Base-by-base conservation (phyloP, 1,284 basidiomycete genomes). In the Ustilago tritici region DNA sequence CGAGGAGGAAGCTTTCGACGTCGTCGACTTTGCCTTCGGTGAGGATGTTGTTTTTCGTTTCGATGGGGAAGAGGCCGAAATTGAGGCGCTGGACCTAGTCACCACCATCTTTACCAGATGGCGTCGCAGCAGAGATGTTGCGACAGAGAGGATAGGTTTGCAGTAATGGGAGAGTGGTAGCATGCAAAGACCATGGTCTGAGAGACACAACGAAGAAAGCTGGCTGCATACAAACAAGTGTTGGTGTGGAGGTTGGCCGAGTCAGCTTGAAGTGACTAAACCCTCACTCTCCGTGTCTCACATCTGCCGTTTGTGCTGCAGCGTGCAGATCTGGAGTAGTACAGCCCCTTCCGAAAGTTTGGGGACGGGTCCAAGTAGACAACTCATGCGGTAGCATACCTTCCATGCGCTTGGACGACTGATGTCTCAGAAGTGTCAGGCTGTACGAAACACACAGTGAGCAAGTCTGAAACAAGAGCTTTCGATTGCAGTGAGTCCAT, bases 231-330 rank as follows among this genome's bases (percentile, higher is more conserved):
- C 17, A 46, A 36, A 60, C 47, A 46, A 49, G 62, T 72, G 68
- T 70, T 70, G 68, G 68, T 70, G 63, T 70, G 62, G 68, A 70
- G 68, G 68, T 43, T 12, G 36, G 28, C 9, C 35, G 17, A 35
- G n/a, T 38, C 53, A 54, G 53, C 49, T 32, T 31, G 9, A 32
- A 31, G 49, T 50, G 31, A 50, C 49, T 50, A 32, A 50, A 54
- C 8, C 52, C 15, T 54, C 34, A n/a, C 23, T 17, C 32, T 14
- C 43, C n/a, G 7, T 41, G 14, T 12, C 40, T 41, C 23, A 17
- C 40, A 17, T 41, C 12, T 43, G 40, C 40, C 14, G 40, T 15
- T 12, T 15, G 14, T 17, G 12, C n/a, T 49, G 47, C 47, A 49
- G 6, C 31, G 3, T 17, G 49, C 28, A 50, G 28, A 50, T 50